Evolutionary conservation across 768 basidiomycete species (phyloP), one percentile per base, ranked within the genome.

Genomic region (Boletus reticuloceps): DNA sequence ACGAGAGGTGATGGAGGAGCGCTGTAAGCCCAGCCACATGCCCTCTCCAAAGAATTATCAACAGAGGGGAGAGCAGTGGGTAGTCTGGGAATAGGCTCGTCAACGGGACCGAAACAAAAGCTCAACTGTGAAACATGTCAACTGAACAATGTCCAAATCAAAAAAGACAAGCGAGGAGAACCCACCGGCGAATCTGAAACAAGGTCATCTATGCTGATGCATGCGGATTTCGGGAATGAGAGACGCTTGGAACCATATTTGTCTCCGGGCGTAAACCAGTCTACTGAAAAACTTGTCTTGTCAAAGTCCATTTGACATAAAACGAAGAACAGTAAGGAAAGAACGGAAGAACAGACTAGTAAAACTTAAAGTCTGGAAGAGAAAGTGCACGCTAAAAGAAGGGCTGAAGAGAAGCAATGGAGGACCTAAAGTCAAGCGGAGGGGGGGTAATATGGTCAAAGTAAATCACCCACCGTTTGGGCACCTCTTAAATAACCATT

Each of bases 201-300:
- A 49, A 66, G 53, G 55, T 71, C 70, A 42, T 71, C 70, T 29
- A 66, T 50, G 47, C 67, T 72, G 12, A 69, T 71, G 55, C 65
- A 60, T 51, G 62, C 66, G 14, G 71, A 72, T 50, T 61, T 72
- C n/a, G 69, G 71, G 36, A 71, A 71, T 6, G 71, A 71, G 17
- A 71, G 58, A 11, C 68, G 71, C 25, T 67, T 61, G 29, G 60
- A 58, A 6, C 52, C 53, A 39, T 53, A 67, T 45, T 45, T 64
- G 51, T 67, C 71, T n/a, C 65, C 63, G 12, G 69, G 65, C 16
- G 62, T 66, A 49, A 61, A 71, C 60, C 65, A 69, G 44, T 71
- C 70, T 11, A 71, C 65, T 12, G 62, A 65, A 42, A 72, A 64
- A 13, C 59, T 69, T 12, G 71, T 64, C 54, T 62, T 67, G 60